Evolutionary conservation across 2,329 filamentous ascomycete species (phyloP), one percentile per base, ranked within the genome.

Genomic region (Alternaria metachromatica): DNA sequence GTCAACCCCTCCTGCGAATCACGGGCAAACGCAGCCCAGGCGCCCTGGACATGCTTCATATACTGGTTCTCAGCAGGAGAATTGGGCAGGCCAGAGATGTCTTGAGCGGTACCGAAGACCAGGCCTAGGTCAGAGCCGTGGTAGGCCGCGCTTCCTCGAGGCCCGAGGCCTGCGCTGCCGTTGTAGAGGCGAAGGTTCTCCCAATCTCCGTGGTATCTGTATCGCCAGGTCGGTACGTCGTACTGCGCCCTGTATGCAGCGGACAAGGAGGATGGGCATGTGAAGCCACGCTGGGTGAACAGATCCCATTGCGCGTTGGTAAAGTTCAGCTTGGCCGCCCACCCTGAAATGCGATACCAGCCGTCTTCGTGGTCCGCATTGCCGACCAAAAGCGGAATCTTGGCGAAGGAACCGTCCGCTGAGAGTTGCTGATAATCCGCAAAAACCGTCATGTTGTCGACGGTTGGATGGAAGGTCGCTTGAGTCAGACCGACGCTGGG

Each of bases 191-290:
- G 71, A 15, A 79, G 67, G 45, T 79, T 80, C 18, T 72, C 70
- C 68, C 74, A 80, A 56, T 79, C 76, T 6, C 77, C 80, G 23
- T 74, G 69, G 60, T 80, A 81, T 15, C 76, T 69, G 55, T 80
- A 82, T 10, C 78, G 74, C 71, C 76, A 82, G 1, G 78, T 80
- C 1, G 76, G 72, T 0, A 81, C 70, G 13, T 68, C 65, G 28
- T 72, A 58, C 25, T 73, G 62, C 6, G 70, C 63, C 13, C 79
- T 69, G 18, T 67, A 67, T 13, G 58, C 67, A 5, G 70, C 69
- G 8, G 67, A 65, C 10, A 62, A 43, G 5, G 65, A 64, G 37
- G 53, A 66, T 2, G 75, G 75, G 18, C 74, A 78, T 9, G 69
- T 72, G 56, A 76, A 77, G 13, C 62, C 62, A 6, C 67, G 65